Percentiles rank a stretch among this genome's conserved stretches.
phyloP scores from a whole-genome alignment of 129 eudicot species.

The Ambrosia trifida region DNA sequence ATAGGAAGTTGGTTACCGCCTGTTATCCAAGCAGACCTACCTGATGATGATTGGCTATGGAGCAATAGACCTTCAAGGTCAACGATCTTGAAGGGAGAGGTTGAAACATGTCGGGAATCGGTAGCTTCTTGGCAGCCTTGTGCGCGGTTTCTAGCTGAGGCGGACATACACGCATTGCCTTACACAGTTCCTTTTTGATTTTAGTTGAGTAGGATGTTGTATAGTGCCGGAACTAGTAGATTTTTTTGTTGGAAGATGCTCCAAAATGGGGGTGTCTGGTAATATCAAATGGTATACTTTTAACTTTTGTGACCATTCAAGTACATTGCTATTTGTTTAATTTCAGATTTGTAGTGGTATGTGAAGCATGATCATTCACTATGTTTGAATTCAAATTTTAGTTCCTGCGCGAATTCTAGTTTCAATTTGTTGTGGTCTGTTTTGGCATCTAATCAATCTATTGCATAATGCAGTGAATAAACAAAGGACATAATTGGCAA shows the following conservation, averaged over 20 bases:
- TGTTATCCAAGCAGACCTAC: neutral
- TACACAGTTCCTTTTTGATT: constrained; percentile 66
- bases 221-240: constrained; percentile 16
- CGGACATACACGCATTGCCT: constrained; percentile 64
- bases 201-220: constrained; percentile 1
- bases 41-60: constrained; percentile 51
- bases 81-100: neutral
- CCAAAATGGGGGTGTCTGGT: constrained; percentile 14
- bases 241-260: constrained; percentile 8
- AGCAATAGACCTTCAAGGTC: constrained; percentile 20
- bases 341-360: too few species aligned
- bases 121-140: constrained; percentile 46
- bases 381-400: too few species aligned
- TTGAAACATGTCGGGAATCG: constrained; percentile 20
- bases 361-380: too few species aligned
- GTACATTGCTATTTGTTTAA: too few species aligned
- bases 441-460: too few species aligned
- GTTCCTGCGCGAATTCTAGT: too few species aligned
- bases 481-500: too few species aligned
- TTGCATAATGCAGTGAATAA: too few species aligned
- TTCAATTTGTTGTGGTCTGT: too few species aligned
- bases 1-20: constrained; percentile 44
- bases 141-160: constrained; percentile 53
- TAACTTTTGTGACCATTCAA: too few species aligned
- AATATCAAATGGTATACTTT: neutral